Evolutionary conservation across 2,329 filamentous ascomycete genomes (phyloP).

Genomic region (Aspergillus unguis): DNA sequence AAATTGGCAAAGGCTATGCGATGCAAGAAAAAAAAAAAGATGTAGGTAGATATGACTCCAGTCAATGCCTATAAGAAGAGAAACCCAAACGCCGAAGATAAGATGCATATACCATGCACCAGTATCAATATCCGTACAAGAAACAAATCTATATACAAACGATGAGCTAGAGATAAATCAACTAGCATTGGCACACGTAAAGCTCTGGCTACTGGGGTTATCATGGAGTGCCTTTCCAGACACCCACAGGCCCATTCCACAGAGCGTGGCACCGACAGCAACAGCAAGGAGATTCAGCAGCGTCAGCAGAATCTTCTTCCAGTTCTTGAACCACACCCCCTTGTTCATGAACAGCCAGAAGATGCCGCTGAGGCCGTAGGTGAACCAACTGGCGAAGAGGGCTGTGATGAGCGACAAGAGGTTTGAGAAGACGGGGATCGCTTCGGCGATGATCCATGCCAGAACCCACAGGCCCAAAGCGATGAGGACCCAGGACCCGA

Average conservation of each 20-base stretch:
- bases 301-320: slow-evolving; percentile 29
- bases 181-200: slow-evolving; percentile 32
- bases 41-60: slow-evolving; percentile 3
- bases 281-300: slow-evolving; percentile 25
- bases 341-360: slow-evolving; percentile 40
- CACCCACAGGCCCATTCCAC: slow-evolving; percentile 34
- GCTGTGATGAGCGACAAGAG: slow-evolving; percentile 63
- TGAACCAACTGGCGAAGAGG: slow-evolving; percentile 67
- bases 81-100: neutral
- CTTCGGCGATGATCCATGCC: slow-evolving; percentile 66
- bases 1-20: slow-evolving; percentile 3
- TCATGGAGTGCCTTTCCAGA: slow-evolving; percentile 36
- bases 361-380: slow-evolving; percentile 41
- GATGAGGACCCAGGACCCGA: slow-evolving; percentile 58
- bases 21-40: neutral
- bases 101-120: neutral
- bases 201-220: slow-evolving; percentile 29
- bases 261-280: slow-evolving; percentile 24
- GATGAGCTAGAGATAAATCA: neutral
- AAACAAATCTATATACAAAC: neutral
- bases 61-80: neutral
- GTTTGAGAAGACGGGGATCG: slow-evolving; percentile 66
- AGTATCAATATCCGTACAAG: slow-evolving; percentile 1
- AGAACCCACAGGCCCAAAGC: slow-evolving; percentile 56
- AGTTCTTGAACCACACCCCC: slow-evolving; percentile 30